These are phyloP conservation scores for Luffa acutangula DNA, from an alignment of 306 rosid species.

Conservation along the genomic window DNA sequence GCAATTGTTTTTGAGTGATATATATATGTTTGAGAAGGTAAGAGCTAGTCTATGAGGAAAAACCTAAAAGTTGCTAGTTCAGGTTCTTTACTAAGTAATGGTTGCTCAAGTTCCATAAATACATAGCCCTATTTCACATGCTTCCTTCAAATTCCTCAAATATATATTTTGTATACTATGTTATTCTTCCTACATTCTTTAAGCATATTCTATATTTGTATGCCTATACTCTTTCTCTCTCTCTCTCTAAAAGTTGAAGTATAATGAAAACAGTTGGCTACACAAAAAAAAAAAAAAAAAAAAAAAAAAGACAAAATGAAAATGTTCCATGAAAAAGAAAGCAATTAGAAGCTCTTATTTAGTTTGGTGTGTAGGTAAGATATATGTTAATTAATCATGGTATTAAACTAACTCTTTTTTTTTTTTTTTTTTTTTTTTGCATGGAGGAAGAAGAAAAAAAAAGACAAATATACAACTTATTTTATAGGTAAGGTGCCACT, in stretches of 20 bases:
- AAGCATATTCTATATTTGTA: not conserved
- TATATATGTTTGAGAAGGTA: conserved; percentile 10
- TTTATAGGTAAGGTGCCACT: not conserved
- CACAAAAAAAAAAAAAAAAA: not conserved
- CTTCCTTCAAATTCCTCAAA: not conserved
- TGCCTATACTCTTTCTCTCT: not conserved
- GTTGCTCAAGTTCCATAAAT: conserved; percentile 10
- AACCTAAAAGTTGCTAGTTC: conserved; percentile 28
- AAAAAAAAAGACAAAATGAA: not conserved
- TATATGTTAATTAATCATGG: not conserved
- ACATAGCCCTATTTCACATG: conserved; percentile 14
- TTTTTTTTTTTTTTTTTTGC: not conserved
- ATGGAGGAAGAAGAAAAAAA: no score
- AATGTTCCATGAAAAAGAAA: not conserved
- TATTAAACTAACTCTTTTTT: no score
- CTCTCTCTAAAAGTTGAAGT: not conserved
- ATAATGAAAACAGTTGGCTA: not conserved
- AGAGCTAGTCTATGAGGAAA: not conserved
- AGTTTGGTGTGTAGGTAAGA: not conserved
- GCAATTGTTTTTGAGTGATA: not conserved
- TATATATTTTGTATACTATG: not conserved
- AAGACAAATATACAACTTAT: not conserved
- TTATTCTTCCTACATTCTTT: not conserved
- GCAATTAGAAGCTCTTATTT: not conserved
- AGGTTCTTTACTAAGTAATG: conserved; percentile 23